A percentile compares a stretch with the other conserved stretches of the same genome.
Evolutionary conservation across 768 basidiomycete species (phyloP).

Genomic region (Lactarius deliciosus): DNA sequence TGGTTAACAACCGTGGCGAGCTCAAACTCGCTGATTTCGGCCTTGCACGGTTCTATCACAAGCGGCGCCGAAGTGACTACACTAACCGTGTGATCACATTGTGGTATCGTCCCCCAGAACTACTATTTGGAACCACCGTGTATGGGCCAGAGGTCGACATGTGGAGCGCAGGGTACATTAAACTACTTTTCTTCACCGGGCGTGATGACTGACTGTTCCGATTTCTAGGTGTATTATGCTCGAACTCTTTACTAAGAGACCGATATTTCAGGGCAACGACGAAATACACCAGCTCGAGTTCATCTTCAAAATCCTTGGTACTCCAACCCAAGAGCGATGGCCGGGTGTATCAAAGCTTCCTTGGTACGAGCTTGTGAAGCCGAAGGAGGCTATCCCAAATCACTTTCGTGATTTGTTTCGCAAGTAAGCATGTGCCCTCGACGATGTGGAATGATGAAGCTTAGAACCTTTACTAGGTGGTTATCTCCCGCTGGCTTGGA

Average conservation of each 20-base stretch:
- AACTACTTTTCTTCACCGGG: neutral
- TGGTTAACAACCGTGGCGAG: constrained; percentile 87
- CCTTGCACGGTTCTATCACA: constrained; percentile 93
- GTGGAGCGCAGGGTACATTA: constrained; percentile 95
- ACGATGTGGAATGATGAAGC: constrained; percentile 1
- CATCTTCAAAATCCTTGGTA: constrained; percentile 88
- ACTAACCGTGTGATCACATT: constrained; percentile 99
- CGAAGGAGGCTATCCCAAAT: constrained; percentile 69
- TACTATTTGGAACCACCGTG: constrained; percentile 91
- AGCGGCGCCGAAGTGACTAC: constrained; percentile 86
- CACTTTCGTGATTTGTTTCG: constrained; percentile 83
- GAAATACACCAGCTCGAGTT: constrained; percentile 97
- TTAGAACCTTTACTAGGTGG: constrained; percentile 52
- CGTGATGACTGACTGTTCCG: constrained; percentile 7
- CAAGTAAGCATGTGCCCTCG: constrained; percentile 51
- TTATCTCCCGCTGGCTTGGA: constrained; percentile 84
- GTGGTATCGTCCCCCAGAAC: constrained; percentile 97
- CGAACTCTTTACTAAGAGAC: constrained; percentile 92
- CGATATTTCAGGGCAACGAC: constrained; percentile 97
- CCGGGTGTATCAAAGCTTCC: constrained; percentile 78
- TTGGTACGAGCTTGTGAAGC: constrained; percentile 99
- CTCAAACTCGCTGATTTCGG: constrained; percentile 98
- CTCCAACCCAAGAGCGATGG: constrained; percentile 83
- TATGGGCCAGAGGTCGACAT: constrained; percentile 98
- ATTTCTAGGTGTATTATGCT: constrained; percentile 90